Base-by-base conservation (phyloP, 2,329 filamentous ascomycete genomes). In the Fusarium tjaetaba region DNA sequence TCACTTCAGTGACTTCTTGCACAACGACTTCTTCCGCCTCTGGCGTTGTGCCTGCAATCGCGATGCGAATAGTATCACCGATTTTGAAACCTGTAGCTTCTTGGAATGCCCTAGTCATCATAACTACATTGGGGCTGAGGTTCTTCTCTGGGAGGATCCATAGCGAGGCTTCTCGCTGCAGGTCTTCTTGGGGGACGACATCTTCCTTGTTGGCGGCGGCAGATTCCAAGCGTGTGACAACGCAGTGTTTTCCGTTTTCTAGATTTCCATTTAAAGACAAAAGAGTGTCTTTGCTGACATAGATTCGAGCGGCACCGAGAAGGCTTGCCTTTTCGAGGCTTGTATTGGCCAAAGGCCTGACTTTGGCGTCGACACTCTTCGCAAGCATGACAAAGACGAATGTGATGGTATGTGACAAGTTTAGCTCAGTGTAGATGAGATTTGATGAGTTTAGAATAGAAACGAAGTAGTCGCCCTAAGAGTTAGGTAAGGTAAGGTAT, bases 101-200 rank as follows among this genome's bases (percentile, higher is more conserved):
- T 71, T 93, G 92, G 61, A 97, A 89, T 11, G 90, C 86, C 71
- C 93, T 91, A 28, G 93, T 91, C 84, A 94, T 89, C 85, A 95
- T 88, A 56, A 93, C 85, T 64, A 94, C 86, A 71, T 91, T 88
- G 73, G 89, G 90, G 78, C 91, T 88, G 74, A 94, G 85, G 76
- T 91, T 90, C 79, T 91, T 88, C 49, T 87, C 86, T 4, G 86
- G 84, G 22, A 87, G 81, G 1, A 85, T 83, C 83, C 86, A 88
- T 3, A 88, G 82, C 36, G 86, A 83, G 10, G 86, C 87, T 74
- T 88, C 85, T 22, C 85, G 82, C 46, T 64, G 66, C 20, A 76
- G 52, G 3, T 76, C 73, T 30, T 70, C 65, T n/a, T 65, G 68
- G 3, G 61, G 58, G 3, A 15, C 67, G 3, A 15, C 67, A 55